Conservation (phyloP, 1,284 basidiomycete genomes). For the Psilocybe mexicana region DNA sequence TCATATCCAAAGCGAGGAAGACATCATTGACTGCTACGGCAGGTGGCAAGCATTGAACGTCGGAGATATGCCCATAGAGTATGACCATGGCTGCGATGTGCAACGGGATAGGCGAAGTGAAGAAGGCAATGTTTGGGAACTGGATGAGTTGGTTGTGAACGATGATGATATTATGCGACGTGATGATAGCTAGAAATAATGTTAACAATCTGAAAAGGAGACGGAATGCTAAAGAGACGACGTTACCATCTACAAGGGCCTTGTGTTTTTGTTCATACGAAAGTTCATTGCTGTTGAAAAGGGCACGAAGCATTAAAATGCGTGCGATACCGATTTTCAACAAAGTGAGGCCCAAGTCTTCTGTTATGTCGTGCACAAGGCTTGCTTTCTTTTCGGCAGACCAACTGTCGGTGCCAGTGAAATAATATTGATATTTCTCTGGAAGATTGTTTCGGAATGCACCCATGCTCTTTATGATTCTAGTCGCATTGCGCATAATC, state of each 20-base stretch:
- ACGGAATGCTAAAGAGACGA: slow-evolving; percentile 21
- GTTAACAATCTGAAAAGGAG: not conserved
- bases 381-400: slow-evolving; percentile 58
- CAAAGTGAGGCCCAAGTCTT: slow-evolving; percentile 75
- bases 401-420: slow-evolving; percentile 74
- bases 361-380: slow-evolving; percentile 71
- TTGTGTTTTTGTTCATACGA: slow-evolving; percentile 60
- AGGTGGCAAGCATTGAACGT: slow-evolving; percentile 62
- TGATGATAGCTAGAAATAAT: slow-evolving; percentile 62
- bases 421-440: slow-evolving; percentile 69
- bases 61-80: slow-evolving; percentile 78
- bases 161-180: slow-evolving; percentile 81
- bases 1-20: slow-evolving; percentile 80
- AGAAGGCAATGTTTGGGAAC: slow-evolving; percentile 82
- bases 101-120: slow-evolving; percentile 80
- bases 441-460: slow-evolving; percentile 67
- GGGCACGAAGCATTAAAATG: slow-evolving; percentile 69
- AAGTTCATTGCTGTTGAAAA: slow-evolving; percentile 74
- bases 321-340: slow-evolving; percentile 80
- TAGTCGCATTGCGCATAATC: slow-evolving; percentile 71
- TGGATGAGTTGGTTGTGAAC: slow-evolving; percentile 78
- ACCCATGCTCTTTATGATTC: slow-evolving; percentile 73
- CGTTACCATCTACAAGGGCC: slow-evolving; percentile 71
- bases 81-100: slow-evolving; percentile 88
- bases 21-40: slow-evolving; percentile 74